These are phyloP conservation scores for Tuber umbilicatum DNA, from an alignment of 495 filamentous ascomycete species.

Conservation along the genomic window DNA sequence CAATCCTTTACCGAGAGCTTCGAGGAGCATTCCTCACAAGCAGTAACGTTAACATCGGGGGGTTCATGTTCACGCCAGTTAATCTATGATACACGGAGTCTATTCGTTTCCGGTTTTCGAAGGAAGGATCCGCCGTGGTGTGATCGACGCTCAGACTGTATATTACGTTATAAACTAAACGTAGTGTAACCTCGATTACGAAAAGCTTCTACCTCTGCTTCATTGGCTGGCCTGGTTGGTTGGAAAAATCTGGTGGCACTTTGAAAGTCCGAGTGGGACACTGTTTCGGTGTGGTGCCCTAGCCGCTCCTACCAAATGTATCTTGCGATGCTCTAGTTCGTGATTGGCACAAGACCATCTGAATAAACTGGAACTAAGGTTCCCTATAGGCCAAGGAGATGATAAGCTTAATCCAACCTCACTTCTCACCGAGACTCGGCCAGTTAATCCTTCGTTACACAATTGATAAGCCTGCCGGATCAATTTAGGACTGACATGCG, in stretches of 20 bases:
- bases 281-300: background rate
- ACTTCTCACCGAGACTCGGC: background rate
- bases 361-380: background rate
- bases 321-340: background rate
- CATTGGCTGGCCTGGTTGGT: background rate
- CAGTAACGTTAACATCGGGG: background rate
- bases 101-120: background rate
- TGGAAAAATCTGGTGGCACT: no score
- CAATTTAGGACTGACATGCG: background rate
- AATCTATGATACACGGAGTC: background rate
- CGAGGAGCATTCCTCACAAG: background rate
- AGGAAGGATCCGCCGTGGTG: background rate
- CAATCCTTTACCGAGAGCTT: background rate
- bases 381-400: background rate
- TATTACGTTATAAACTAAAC: no score
- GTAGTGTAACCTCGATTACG: no score
- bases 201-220: background rate
- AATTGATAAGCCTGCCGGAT: background rate
- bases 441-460: background rate
- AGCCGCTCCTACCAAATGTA: background rate
- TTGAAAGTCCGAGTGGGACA: background rate
- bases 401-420: background rate
- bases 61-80: background rate
- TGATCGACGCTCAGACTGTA: background rate
- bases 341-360: background rate